A percentile compares a stretch with the other conserved stretches of the same genome.
phyloP scores from a whole-genome alignment of 768 basidiomycete species.

The Tricholoma sp. region DNA sequence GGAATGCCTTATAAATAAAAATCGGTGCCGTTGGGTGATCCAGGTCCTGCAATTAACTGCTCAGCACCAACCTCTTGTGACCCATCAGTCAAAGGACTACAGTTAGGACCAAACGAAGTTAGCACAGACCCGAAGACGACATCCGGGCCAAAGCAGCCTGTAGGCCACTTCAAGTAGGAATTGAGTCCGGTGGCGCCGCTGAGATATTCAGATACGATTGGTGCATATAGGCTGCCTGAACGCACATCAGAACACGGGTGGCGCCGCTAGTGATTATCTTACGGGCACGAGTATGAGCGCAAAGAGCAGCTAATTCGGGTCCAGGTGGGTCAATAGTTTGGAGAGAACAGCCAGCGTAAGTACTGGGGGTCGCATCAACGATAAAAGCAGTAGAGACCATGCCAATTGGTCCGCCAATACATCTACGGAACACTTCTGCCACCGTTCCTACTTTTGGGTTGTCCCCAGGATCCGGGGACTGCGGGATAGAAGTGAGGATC shows the following conservation, averaged over 20 bases:
- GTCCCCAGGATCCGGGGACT: slow-evolving; percentile 37
- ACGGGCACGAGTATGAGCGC: slow-evolving; percentile 38
- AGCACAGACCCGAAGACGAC: slow-evolving; percentile 36
- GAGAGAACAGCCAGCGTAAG: slow-evolving; percentile 1
- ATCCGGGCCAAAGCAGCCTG: slow-evolving; percentile 36
- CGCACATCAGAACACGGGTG: neutral
- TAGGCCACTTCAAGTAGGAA: slow-evolving; percentile 33
- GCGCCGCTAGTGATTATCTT: slow-evolving; percentile 3
- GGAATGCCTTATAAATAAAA: slow-evolving; percentile 41
- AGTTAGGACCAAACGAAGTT: neutral
- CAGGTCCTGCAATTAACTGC: slow-evolving; percentile 33
- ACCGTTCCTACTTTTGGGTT: slow-evolving; percentile 42
- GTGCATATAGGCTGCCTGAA: slow-evolving; percentile 24
- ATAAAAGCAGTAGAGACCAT: slow-evolving; percentile 43
- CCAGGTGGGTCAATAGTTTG: neutral
- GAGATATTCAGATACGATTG: slow-evolving; percentile 34
- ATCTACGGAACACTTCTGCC: slow-evolving; percentile 37
- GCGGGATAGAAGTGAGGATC: neutral
- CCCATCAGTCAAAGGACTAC: neutral
- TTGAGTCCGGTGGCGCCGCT: slow-evolving; percentile 27
- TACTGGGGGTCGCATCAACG: slow-evolving; percentile 40
- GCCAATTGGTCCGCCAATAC: slow-evolving; percentile 34
- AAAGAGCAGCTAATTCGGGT: slow-evolving; percentile 27
- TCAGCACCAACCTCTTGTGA: slow-evolving; percentile 36
- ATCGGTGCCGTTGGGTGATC: slow-evolving; percentile 33